A percentile compares a stretch with the other conserved stretches of the same genome.
These are phyloP conservation scores for Chimonanthus salicifolius DNA, from an alignment of 164 flowering plant species.

Conservation along the genomic window DNA sequence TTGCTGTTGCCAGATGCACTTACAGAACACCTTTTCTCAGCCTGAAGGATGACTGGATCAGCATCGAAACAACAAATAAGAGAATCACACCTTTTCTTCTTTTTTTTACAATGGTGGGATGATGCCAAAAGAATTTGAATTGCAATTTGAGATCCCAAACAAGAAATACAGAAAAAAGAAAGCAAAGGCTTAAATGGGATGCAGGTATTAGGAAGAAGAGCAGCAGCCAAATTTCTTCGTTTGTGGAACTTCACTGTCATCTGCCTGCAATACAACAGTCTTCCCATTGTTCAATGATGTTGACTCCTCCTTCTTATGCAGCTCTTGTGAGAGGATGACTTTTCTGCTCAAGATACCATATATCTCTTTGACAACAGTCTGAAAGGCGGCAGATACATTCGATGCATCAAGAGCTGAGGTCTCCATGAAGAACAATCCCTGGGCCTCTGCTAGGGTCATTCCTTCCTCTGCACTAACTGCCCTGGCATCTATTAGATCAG, in stretches of 20 bases:
- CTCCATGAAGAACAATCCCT: conserved; percentile 69
- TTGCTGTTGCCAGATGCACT: too few species aligned
- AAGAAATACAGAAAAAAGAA: too few species aligned
- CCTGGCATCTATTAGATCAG: conserved; percentile 68
- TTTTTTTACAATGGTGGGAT: too few species aligned
- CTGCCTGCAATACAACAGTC: conserved; percentile 45
- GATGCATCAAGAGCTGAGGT: conserved; percentile 77
- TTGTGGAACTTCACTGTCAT: conserved; percentile 18
- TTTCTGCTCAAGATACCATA: conserved; percentile 62
- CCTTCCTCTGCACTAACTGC: conserved; percentile 63
- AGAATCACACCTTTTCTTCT: too few species aligned
- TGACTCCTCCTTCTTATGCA: conserved; percentile 35
- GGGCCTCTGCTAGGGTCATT: conserved; percentile 63
- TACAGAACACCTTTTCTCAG: too few species aligned
- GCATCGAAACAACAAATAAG: too few species aligned
- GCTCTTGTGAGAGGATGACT: conserved; percentile 50
- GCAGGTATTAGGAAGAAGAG: conserved; percentile 13
- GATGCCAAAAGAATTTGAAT: neutral
- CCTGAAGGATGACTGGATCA: too few species aligned
- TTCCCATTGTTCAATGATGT: conserved; percentile 35
- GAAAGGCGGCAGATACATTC: conserved; percentile 62
- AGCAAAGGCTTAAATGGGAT: neutral
- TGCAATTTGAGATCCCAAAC: neutral
- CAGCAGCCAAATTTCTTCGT: conserved; percentile 29
- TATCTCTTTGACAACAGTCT: conserved; percentile 66